phyloP scores from a whole-genome alignment of 257 asterid species.

The Plantago ovata region DNA sequence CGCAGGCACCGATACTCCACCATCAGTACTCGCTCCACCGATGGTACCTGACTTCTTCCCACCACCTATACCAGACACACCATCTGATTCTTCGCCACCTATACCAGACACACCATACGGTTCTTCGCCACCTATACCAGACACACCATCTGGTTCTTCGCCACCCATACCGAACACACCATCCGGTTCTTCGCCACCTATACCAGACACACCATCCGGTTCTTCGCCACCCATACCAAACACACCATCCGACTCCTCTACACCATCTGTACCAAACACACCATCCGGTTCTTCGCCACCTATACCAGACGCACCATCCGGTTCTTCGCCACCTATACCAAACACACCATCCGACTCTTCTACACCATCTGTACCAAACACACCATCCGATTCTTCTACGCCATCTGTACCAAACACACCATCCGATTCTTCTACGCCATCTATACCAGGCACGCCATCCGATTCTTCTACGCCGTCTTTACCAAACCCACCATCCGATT shows the following conservation, averaged over 20 bases:
- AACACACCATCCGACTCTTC: no score
- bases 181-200: conserved; percentile 21
- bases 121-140: conserved; percentile 28
- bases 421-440: conserved; percentile 9
- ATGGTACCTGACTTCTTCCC: conserved; percentile 30
- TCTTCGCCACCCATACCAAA: conserved; percentile 29
- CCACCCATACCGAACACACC: conserved; percentile 28
- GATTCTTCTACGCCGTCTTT: conserved; percentile 35
- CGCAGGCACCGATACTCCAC: conserved; percentile 23
- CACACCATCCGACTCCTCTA: conserved; percentile 2
- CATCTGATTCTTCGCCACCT: conserved; percentile 24
- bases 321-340: conserved; percentile 22
- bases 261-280: conserved; percentile 36
- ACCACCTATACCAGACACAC: conserved; percentile 30
- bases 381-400: conserved; percentile 38
- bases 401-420: conserved; percentile 31
- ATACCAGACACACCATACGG: conserved; percentile 22
- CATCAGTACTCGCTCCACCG: conserved; percentile 28
- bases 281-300: conserved; percentile 35
- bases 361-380: conserved; percentile 23
- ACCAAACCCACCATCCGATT: conserved; percentile 22
- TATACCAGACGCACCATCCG: conserved; percentile 18
- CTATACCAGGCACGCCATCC: no score
- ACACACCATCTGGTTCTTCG: conserved; percentile 16
- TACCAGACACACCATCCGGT: conserved; percentile 22